Percentiles rank a stretch among this genome's conserved stretches.
Conservation (phyloP, 768 basidiomycete species). For the Clitopilus hobsonii region DNA sequence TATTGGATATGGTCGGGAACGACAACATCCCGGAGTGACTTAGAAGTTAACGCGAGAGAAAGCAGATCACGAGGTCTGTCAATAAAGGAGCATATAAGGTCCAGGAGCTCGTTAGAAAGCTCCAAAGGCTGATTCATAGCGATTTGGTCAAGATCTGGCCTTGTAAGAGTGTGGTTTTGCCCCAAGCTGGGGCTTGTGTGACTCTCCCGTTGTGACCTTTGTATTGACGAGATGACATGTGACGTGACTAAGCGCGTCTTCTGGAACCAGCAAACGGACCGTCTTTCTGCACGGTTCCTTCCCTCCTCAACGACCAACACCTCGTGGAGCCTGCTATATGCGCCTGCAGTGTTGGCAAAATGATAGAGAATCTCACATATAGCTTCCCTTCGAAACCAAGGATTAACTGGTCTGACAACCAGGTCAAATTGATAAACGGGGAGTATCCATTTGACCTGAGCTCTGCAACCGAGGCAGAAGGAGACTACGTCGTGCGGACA, state of each 20-base stretch:
- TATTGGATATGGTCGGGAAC: background rate
- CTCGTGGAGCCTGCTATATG: too few relatives aligned
- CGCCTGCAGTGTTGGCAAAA: too few relatives aligned
- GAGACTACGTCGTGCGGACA: slow-evolving; percentile 55
- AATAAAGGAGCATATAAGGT: background rate
- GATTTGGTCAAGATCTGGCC: too few relatives aligned
- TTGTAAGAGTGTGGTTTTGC: too few relatives aligned
- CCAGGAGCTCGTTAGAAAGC: too few relatives aligned
- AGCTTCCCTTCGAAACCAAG: background rate
- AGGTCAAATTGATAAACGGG: slow-evolving; percentile 51
- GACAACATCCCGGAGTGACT: background rate
- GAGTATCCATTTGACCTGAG: slow-evolving; percentile 53
- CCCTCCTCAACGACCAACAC: background rate
- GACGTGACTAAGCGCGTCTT: too few relatives aligned
- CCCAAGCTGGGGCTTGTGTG: too few relatives aligned
- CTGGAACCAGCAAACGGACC: too few relatives aligned
- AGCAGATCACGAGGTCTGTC: background rate
- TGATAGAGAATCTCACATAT: background rate
- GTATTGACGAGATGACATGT: too few relatives aligned
- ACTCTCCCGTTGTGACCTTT: too few relatives aligned
- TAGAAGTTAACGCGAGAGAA: background rate
- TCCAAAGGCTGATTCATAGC: too few relatives aligned
- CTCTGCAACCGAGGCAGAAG: slow-evolving; percentile 44
- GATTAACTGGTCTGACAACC: slow-evolving; percentile 45
- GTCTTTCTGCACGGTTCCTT: background rate